Conservation (phyloP, 306 rosid genomes). For the Mimosa pudica region DNA sequence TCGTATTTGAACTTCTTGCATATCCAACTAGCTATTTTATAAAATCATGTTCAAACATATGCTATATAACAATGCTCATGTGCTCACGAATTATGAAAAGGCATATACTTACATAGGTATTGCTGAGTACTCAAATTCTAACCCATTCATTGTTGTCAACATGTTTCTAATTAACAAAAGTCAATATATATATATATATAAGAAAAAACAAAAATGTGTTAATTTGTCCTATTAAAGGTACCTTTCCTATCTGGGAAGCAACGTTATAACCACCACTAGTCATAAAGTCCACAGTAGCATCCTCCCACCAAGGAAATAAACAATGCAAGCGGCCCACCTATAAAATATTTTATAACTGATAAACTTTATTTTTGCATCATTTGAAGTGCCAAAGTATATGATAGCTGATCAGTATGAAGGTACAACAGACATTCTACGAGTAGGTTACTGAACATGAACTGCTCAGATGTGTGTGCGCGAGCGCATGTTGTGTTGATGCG, state of each 20-base stretch:
- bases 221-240: slow-evolving; percentile 33
- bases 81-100: neutral
- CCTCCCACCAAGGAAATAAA: slow-evolving; percentile 86
- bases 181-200: no score
- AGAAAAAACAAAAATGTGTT: no score
- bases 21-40: no score
- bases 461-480: slow-evolving; percentile 11
- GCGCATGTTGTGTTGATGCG: neutral
- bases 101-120: slow-evolving; percentile 4
- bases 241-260: slow-evolving; percentile 62
- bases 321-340: slow-evolving; percentile 90
- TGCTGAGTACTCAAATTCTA: slow-evolving; percentile 26
- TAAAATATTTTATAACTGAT: slow-evolving; percentile 26
- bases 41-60: neutral
- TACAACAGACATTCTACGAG: neutral
- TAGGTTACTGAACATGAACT: slow-evolving; percentile 15
- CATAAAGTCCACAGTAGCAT: slow-evolving; percentile 84
- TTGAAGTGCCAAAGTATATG: slow-evolving; percentile 21
- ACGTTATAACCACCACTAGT: slow-evolving; percentile 82
- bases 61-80: neutral
- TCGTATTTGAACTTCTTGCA: no score
- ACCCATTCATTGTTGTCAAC: slow-evolving; percentile 21
- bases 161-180: neutral
- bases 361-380: slow-evolving; percentile 24
- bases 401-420: neutral